Evolutionary conservation across 805 yeast genomes (phyloP).

Genomic region (Priceomyces haplophilus): DNA sequence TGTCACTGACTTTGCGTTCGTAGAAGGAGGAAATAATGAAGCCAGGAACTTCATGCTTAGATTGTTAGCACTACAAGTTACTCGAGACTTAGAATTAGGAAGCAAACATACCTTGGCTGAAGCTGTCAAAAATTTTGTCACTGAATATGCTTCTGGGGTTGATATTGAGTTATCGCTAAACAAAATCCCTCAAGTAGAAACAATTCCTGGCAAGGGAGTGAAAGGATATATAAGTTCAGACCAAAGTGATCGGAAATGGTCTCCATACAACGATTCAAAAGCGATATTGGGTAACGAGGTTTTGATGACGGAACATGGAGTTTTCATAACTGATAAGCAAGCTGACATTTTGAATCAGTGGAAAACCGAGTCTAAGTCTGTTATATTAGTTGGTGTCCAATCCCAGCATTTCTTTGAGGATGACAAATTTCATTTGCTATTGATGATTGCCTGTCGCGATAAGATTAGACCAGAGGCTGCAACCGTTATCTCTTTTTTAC

Average conservation of each 20-base stretch:
- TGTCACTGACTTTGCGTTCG: conserved; percentile 49
- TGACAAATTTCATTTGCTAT: conserved; percentile 34
- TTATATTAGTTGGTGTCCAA: conserved; percentile 51
- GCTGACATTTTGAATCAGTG: conserved; percentile 41
- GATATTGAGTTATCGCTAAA: conserved; percentile 23
- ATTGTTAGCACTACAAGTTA: conserved; percentile 40
- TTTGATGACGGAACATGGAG: conserved; percentile 48
- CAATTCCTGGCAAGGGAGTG: conserved; percentile 60
- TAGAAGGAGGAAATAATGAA: conserved; percentile 10
- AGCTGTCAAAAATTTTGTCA: conserved; percentile 45
- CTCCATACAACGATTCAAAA: conserved; percentile 25
- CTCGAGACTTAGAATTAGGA: conserved; percentile 57
- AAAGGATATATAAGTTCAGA: conserved; percentile 38
- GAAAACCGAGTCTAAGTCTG: conserved; percentile 64
- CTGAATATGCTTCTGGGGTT: conserved; percentile 28
- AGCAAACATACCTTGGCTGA: conserved; percentile 69
- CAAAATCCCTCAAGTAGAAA: conserved; percentile 47
- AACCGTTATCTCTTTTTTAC: conserved; percentile 39
- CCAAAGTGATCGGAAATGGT: conserved; percentile 27
- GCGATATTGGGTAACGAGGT: conserved; percentile 61
- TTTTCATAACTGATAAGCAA: conserved; percentile 34
- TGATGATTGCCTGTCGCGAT: conserved; percentile 60
- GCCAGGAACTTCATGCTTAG: conserved; percentile 8
- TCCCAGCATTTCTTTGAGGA: conserved; percentile 26
- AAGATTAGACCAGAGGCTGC: conserved; percentile 56